Base-by-base conservation (phyloP, 208 protist species). In the Trichomonas gallinae region DNA sequence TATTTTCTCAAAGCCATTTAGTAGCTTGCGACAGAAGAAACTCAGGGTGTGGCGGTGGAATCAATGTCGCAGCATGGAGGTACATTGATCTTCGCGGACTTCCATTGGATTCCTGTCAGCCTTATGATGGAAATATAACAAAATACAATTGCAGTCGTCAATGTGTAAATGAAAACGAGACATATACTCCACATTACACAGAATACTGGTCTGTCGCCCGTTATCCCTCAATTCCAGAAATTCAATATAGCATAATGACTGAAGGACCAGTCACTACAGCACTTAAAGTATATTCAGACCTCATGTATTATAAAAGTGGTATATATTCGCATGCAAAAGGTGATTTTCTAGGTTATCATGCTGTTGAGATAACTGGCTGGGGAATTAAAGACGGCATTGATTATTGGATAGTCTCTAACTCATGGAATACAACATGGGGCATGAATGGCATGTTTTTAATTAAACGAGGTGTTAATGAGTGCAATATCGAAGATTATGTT, bases 271-370 rank as follows among this genome's bases (percentile, higher is more conserved):
- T 97, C 46, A 49, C 96, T 34, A 97, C 45, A 44, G 82, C 97
- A 49, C 97, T 98, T 31, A 97, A 96, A 85, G 97, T 98, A 0
- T 98, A 97, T 48, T 6, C 9, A 11, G 97, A 98, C 91, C 97
- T 98, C 63, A 44, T 93, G 17, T 49, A 93, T 36, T 98, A 98
- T 83, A 97, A 72, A 45, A 72, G 48, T 3, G 97, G 97, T 49
- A 96, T 97, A 40, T 97, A 97, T 48, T 45, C 96, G 10, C 97
- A 98, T 51, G 21, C 58, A 13, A 81, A 34, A 51, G 97, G 97
- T 40, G 42, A 36, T 3, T 51, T 88, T 8, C 15, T 96, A 23
- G 97, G 97, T n/a, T 48, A 51, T 10, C 97, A 98, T 87, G 97
- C 97, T 58, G 91, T 98, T 51, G 96, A 63, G 31, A 96, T 98